These are phyloP conservation scores for Pseudozyma thailandica DNA, from an alignment of 1,284 basidiomycete species.

Conservation along the genomic window DNA sequence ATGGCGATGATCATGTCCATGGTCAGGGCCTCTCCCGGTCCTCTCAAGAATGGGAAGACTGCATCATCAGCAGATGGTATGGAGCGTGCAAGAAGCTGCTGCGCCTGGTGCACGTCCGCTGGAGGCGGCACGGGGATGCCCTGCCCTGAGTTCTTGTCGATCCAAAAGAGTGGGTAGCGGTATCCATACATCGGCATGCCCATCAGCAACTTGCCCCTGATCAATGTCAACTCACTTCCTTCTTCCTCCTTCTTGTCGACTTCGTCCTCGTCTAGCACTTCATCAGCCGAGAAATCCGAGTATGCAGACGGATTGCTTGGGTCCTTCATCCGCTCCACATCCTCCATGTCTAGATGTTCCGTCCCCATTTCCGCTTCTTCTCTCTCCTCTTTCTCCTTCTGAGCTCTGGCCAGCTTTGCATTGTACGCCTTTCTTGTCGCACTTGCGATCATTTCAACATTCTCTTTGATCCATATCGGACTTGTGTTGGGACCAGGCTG, in stretches of 20 bases:
- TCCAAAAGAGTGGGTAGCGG: conserved; percentile 40
- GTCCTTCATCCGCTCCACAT: conserved; percentile 18
- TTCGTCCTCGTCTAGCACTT: conserved; percentile 19
- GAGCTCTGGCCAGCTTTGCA: conserved; percentile 5
- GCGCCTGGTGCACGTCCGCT: conserved; percentile 3
- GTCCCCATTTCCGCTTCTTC: neutral
- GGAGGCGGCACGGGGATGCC: conserved; percentile 17
- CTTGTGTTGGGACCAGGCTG: conserved; percentile 49
- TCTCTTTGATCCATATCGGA: conserved; percentile 37
- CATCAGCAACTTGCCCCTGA: conserved; percentile 37
- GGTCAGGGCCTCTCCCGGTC: conserved; percentile 30
- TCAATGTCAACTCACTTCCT: conserved; percentile 2
- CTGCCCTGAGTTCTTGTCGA: conserved; percentile 29
- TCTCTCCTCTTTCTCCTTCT: conserved; percentile 1
- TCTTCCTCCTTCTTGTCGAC: neutral
- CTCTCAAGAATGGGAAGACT: conserved; percentile 32
- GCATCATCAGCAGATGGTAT: neutral
- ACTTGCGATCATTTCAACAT: conserved; percentile 22
- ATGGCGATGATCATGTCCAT: conserved; percentile 18
- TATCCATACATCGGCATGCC: conserved; percentile 50
- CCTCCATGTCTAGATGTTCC: neutral
- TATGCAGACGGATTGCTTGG: conserved; percentile 28
- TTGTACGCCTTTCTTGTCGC: conserved; percentile 9
- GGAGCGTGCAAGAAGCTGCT: conserved; percentile 11
- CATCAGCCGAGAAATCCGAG: conserved; percentile 9